Base-by-base conservation (phyloP, 2,329 filamentous ascomycete species). In the Fusarium protoensiforme region DNA sequence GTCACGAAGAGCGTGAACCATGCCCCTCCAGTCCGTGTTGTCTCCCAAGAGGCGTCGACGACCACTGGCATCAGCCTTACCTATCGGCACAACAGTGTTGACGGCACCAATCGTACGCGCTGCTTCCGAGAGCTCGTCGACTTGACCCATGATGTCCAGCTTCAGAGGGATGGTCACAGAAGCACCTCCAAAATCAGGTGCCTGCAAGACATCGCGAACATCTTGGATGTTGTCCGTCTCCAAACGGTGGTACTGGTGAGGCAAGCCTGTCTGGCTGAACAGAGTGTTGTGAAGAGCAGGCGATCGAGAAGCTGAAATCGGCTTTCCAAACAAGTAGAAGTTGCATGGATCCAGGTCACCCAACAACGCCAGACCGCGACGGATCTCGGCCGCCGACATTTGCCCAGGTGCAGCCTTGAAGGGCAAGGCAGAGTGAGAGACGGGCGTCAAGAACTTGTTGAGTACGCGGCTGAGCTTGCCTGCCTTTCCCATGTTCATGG, bases 131-230 rank as follows among this genome's bases (percentile, higher is more conserved):
- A 98, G 87, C 61, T 92, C 90, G 79, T 98, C 95, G 16, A 99
- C 85, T 7, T 96, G 83, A 0, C 89, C 87, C 84, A 97, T 94
- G 66, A 98, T 91, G 76, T 97, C 94, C 33, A 96, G 86, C 84
- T 99, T 99, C 63, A 99, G 87, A 1, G 96, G 96, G 59, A 99
- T 98, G 0, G 96, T 99, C 53, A 99, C 94, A 4, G 95, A 98
- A 4, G 94, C 96, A 66, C 96, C 96, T 9, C 96, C 96, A 79
- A 99, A 99, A 74, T 92, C 87, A 1, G 92, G 85, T 1, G 90
- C 84, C 9, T 89, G 89, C 67, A 99, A 92, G 58, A 94, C 83
- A 3, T 89, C 84, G 73, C 86, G 85, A 5, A 97, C 85, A 38
- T 92, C 87, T 8, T 85, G 82, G 11, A 86, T 89, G 33, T 87